These are phyloP conservation scores for Ustulina deusta DNA, from an alignment of 2,329 filamentous ascomycete genomes.

Conservation along the genomic window DNA sequence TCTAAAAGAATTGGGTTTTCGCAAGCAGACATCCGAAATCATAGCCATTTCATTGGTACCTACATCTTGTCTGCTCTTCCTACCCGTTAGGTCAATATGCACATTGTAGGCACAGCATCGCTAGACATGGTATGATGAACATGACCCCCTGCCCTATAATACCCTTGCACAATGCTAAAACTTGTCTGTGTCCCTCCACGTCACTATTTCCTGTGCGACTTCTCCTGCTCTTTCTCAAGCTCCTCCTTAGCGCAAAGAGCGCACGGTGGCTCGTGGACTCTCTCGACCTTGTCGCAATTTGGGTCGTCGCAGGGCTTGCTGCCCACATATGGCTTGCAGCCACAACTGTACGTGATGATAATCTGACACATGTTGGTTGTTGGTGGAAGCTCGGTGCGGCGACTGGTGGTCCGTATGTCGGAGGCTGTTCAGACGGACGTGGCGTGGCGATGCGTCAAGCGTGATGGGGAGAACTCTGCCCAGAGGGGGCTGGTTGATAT, in stretches of 20 bases:
- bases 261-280: conserved; percentile 29
- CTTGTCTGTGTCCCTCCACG: neutral
- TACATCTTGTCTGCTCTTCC: neutral
- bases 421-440: neutral
- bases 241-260: conserved; percentile 32
- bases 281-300: conserved; percentile 32
- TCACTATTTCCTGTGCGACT: conserved; percentile 9
- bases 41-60: conserved; percentile 6
- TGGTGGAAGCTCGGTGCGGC: neutral
- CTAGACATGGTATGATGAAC: neutral
- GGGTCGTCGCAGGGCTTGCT: conserved; percentile 19
- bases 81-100: neutral
- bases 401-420: neutral
- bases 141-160: neutral
- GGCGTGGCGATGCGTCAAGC: neutral
- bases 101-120: neutral
- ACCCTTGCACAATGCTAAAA: neutral
- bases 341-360: conserved; percentile 35
- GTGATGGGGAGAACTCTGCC: neutral
- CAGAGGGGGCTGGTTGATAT: neutral
- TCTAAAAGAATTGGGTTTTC: neutral
- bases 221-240: conserved; percentile 25
- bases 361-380: conserved; percentile 34
- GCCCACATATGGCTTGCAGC: conserved; percentile 31
- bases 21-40: neutral